Conservation (phyloP, 1,284 basidiomycete species). For the Microbotryomycetes sp. region DNA sequence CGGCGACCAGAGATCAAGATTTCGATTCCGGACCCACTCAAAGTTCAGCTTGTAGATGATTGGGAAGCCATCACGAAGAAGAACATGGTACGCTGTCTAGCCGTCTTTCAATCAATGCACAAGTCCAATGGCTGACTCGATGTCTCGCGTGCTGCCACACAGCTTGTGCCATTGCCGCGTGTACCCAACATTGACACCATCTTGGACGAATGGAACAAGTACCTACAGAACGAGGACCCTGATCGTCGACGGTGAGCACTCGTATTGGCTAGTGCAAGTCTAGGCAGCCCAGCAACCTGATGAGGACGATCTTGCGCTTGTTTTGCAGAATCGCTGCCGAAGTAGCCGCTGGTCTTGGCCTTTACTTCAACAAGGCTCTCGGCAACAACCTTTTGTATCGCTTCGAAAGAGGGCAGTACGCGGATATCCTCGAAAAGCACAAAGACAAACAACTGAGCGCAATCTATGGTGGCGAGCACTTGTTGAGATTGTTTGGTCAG, state of each 20-base stretch:
- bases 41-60: slow-evolving; percentile 87
- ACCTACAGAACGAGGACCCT: slow-evolving; percentile 35
- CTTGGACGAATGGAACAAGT: slow-evolving; percentile 66
- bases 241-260: slow-evolving; percentile 18
- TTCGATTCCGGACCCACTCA: slow-evolving; percentile 78
- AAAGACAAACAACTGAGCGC: slow-evolving; percentile 58
- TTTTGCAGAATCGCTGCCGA: slow-evolving; percentile 46
- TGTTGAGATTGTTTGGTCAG: slow-evolving; percentile 84
- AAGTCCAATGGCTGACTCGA: background rate
- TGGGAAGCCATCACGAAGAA: slow-evolving; percentile 98
- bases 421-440: slow-evolving; percentile 63
- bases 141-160: slow-evolving; percentile 6
- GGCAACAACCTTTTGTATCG: slow-evolving; percentile 88
- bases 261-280: no score
- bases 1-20: slow-evolving; percentile 87
- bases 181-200: slow-evolving; percentile 72
- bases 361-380: slow-evolving; percentile 88
- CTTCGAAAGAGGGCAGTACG: slow-evolving; percentile 89
- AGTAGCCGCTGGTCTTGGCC: slow-evolving; percentile 77
- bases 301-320: background rate
- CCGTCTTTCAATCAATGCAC: background rate
- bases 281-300: no score
- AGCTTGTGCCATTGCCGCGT: slow-evolving; percentile 82
- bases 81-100: slow-evolving; percentile 57
- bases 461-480: slow-evolving; percentile 91